A percentile compares a stretch with the other conserved stretches of the same genome.
These are phyloP conservation scores for Mucor circinelloides DNA, from an alignment of 371 early-diverging fungal species.

Conservation along the genomic window DNA sequence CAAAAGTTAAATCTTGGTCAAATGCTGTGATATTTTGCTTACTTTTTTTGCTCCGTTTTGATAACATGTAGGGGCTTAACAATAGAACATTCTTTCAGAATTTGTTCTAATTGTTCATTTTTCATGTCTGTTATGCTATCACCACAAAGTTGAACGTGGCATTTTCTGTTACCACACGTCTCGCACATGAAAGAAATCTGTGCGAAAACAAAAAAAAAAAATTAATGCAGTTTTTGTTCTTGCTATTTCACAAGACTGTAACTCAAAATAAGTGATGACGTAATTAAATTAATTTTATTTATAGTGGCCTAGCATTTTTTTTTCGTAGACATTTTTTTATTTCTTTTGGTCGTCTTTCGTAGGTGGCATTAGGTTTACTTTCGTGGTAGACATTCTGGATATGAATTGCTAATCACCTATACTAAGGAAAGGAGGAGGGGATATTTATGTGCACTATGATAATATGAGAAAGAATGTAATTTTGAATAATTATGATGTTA, in stretches of 20 bases:
- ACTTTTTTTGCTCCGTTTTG: slow-evolving; percentile 10
- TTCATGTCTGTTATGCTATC: too few relatives aligned
- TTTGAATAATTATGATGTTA: background rate
- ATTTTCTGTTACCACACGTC: too few relatives aligned
- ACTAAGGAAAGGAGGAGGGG: background rate
- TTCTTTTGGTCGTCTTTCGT: slow-evolving; percentile 18
- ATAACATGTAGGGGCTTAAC: too few relatives aligned
- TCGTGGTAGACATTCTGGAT: slow-evolving; percentile 10
- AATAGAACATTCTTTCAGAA: too few relatives aligned
- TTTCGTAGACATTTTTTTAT: slow-evolving; percentile 7
- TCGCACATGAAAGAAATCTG: background rate
- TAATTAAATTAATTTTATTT: slow-evolving; percentile 8
- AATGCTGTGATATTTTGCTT: slow-evolving; percentile 14
- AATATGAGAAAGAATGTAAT: background rate
- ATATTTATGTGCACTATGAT: background rate
- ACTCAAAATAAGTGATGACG: slow-evolving; percentile 9
- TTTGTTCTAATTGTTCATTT: too few relatives aligned
- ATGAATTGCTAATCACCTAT: background rate
- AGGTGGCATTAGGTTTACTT: slow-evolving; percentile 14
- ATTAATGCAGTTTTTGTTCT: slow-evolving; percentile 6
- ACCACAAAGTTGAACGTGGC: too few relatives aligned
- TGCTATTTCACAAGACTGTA: slow-evolving; percentile 9
- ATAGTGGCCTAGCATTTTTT: background rate
- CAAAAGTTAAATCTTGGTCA: slow-evolving; percentile 21
- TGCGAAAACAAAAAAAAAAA: slow-evolving; percentile 10